Evolutionary conservation across 176 grass and related monocot species (phyloP), one percentile per base, ranked within the genome.

Genomic region (Melocanna baccifera): DNA sequence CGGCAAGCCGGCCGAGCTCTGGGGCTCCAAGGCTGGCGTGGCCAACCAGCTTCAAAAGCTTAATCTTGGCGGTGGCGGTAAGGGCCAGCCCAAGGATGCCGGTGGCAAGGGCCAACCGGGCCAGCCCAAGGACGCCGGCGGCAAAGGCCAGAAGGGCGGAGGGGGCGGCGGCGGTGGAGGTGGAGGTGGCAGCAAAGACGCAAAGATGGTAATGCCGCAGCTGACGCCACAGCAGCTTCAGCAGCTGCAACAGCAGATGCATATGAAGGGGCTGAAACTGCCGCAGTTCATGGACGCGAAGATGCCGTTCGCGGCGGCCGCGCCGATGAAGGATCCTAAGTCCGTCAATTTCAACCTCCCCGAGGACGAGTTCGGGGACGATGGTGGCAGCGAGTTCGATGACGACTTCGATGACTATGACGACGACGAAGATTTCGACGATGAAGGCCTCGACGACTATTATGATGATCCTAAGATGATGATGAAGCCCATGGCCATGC

Each of bases 201-300:
- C 45, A 1, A 88, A 79, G 45, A 86, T 87, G 52, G 55, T 28
- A 68, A 32, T 83, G 68, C 89, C 86, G 23, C 79, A 45, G 67
- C 83, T 85, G 9, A 84, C 81, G 26, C 73, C 88, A 46, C 92
- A 91, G 59, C 92, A 94, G 84, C 80, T 94, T 15, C 89, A 87
- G 23, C 76, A 83, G 88, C 77, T 92, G 76, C 92, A 91, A n/a
- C 89, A 87, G 20, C 76, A 85, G 90, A 83, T 92, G 79, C 92
- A 91, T n/a, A 83, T 89, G 76, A 97, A 91, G 56, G 90, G 86
- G 48, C 62, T 94, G 81, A 90, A 94, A 69, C 42, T 91, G 64
- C 92, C 92, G 1, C 88, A 87, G 79, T 36, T 89, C 52, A 91
- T 89, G 77, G 88, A 87, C 62, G 87, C 79, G 62, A 92, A 91